phyloP scores from a whole-genome alignment of 2,329 filamentous ascomycete species.

The Neocatenulostroma microsporum region DNA sequence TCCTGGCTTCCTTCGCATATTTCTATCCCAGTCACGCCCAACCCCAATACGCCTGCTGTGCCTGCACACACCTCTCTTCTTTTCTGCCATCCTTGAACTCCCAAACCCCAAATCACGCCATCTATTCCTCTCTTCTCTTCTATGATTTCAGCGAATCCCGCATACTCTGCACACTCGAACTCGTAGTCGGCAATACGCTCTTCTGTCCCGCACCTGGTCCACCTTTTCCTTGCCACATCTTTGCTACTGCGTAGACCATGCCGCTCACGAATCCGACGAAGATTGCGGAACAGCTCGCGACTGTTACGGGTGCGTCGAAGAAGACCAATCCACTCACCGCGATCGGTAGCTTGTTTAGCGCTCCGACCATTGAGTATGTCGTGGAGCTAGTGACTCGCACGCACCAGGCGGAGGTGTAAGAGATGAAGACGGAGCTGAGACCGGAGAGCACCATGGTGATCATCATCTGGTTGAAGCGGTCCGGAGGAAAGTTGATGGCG shows the following conservation, averaged over 20 bases:
- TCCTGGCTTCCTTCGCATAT: too few relatives aligned
- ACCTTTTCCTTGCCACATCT: conserved; percentile 70
- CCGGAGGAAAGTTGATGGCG: conserved; percentile 76
- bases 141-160: conserved; percentile 71
- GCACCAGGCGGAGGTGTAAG: conserved; percentile 99
- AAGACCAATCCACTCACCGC: conserved; percentile 88
- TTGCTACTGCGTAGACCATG: conserved; percentile 80
- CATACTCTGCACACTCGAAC: conserved; percentile 85
- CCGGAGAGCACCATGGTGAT: conserved; percentile 91
- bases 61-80: too few relatives aligned
- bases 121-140: too few relatives aligned
- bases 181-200: conserved; percentile 53
- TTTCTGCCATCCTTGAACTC: too few relatives aligned
- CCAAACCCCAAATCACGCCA: too few relatives aligned
- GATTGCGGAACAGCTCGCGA: conserved; percentile 88
- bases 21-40: too few relatives aligned
- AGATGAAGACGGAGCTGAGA: conserved; percentile 90
- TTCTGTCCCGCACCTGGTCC: conserved; percentile 49
- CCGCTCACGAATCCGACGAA: conserved; percentile 85
- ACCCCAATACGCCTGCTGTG: too few relatives aligned
- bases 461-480: conserved; percentile 69
- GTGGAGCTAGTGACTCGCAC: conserved; percentile 96
- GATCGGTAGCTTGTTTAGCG: conserved; percentile 95
- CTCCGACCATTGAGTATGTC: conserved; percentile 97
- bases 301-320: conserved; percentile 87